Conservation (phyloP, 441 rosid genomes). For the Pelargonium fulgidum region DNA sequence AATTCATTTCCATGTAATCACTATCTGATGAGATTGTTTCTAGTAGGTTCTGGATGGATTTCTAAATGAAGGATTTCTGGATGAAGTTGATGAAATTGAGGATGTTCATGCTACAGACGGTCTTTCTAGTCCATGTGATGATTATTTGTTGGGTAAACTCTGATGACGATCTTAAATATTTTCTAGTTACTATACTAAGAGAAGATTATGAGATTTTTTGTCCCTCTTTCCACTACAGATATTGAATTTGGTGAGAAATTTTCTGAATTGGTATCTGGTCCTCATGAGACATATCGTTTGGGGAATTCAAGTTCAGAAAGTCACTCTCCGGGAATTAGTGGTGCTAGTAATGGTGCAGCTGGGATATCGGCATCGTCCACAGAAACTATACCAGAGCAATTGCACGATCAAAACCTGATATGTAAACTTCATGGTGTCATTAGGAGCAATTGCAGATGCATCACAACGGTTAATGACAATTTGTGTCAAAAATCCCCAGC, state of each 20-base stretch:
- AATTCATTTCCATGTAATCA: background rate
- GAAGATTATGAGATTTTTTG: background rate
- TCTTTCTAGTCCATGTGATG: slow-evolving; percentile 41
- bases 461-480: slow-evolving; percentile 20
- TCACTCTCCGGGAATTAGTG: slow-evolving; percentile 59
- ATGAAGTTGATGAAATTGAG: slow-evolving; percentile 66
- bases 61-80: slow-evolving; percentile 69
- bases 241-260: slow-evolving; percentile 47
- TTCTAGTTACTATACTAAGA: slow-evolving; percentile 1
- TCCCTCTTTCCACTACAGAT: slow-evolving; percentile 35
- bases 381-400: slow-evolving; percentile 32
- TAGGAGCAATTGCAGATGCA: slow-evolving; percentile 24
- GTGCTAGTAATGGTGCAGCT: slow-evolving; percentile 38
- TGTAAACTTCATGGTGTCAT: slow-evolving; percentile 21
- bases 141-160: slow-evolving; percentile 47
- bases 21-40: slow-evolving; percentile 21
- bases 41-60: slow-evolving; percentile 72
- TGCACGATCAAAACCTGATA: slow-evolving; percentile 28
- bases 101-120: slow-evolving; percentile 51
- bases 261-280: slow-evolving; percentile 35
- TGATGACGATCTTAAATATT: slow-evolving; percentile 13
- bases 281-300: slow-evolving; percentile 26
- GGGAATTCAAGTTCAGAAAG: slow-evolving; percentile 54
- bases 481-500: slow-evolving; percentile 8
- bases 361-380: slow-evolving; percentile 50